Evolutionary conservation across 2,329 filamentous ascomycete genomes (phyloP), one percentile per base, ranked within the genome.

Genomic region (Phialophora macrospora): DNA sequence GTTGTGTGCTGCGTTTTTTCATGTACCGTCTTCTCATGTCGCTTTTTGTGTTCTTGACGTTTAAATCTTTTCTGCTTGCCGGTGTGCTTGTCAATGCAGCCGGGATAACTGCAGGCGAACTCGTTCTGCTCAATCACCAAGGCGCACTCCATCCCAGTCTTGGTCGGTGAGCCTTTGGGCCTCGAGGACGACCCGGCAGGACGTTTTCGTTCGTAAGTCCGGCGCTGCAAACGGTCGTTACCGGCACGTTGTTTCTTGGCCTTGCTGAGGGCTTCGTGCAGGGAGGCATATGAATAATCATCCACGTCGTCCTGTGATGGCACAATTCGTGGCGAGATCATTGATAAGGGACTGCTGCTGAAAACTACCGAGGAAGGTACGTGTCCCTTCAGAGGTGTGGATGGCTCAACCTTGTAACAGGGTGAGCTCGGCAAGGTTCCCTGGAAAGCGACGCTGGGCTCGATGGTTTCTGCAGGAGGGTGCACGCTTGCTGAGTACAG

Each of bases 1-100:
- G 76, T 76, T n/a, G 38, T 44, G 38, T 44, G 38, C 17, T 55
- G 55, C 5, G 49, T 32, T 57, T 80, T 77, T 64, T 79, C 77
- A 34, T 79, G 80, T 62, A 82, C 80, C 17, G 77, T 82, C 72
- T 78, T 80, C 74, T 80, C 78, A 69, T 84, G 82, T 11, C 81
- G 74, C 73, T 82, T 82, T 20, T 83, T 73, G 63, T 83, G 81
- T 67, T 83, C 81, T 65, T 81, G 79, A 55, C 82, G 73, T 73
- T 81, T 80, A 72, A 84, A 84, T 4, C 77, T 77, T 7, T 78
- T 78, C 62, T 76, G 76, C 69, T 81, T 82, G 7, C 78, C 79
- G 1, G 76, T 75, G 55, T 78, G 76, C 48, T 76, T 75, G 74
- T 72, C 68, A 54, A 71, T 62, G 56, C 72, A 73, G 20, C 62